Base-by-base conservation (phyloP, 2,329 filamentous ascomycete genomes). In the Scedosporium apiospermum region DNA sequence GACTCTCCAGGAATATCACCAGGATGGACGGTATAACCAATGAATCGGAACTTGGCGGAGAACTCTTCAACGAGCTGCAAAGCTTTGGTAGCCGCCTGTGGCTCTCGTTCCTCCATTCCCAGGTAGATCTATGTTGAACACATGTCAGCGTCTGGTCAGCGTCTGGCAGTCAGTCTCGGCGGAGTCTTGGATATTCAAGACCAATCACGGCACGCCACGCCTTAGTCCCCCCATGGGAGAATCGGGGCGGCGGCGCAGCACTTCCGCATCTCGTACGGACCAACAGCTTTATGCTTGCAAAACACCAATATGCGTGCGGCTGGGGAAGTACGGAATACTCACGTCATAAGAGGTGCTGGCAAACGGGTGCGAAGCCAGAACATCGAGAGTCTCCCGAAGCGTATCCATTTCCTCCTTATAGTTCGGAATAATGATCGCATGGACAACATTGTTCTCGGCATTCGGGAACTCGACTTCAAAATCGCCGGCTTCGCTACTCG, bases 381-480 rank as follows among this genome's bases (percentile, higher is more conserved):
- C 87, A 49, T 86, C 83, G 21, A 91, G 74, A 0, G 88, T 90
- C 69, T 89, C 86, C 65, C 83, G 80, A 57, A 90, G 76, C 0
- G 85, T 88, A 63, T 88, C 85, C 63, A 86, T 75, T 63, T 90
- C 87, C 71, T 91, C 88, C 72, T 88, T 88, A 75, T 90, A 91
- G 69, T 89, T 89, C 18, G 88, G 88, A 53, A 91, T 79, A 65
- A 90, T 78, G 65, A 91, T 88, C 14, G 83, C 85, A 70, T 89
- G 86, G 34, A 88, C 74, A 62, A 88, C 73, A 26, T 75, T 75
- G 49, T 67, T 67, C 6, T 79, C 75, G 1, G 75, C 71, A 9
- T 73, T 71, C 18, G 76, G 78, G 62, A 76, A 71, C 44, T 82
- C 79, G 34, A 74, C 66, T 53, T 84, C 80, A 6, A 78, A 68